Base-by-base conservation (phyloP, 2,329 filamentous ascomycete genomes). In the Fusarium sp. region DNA sequence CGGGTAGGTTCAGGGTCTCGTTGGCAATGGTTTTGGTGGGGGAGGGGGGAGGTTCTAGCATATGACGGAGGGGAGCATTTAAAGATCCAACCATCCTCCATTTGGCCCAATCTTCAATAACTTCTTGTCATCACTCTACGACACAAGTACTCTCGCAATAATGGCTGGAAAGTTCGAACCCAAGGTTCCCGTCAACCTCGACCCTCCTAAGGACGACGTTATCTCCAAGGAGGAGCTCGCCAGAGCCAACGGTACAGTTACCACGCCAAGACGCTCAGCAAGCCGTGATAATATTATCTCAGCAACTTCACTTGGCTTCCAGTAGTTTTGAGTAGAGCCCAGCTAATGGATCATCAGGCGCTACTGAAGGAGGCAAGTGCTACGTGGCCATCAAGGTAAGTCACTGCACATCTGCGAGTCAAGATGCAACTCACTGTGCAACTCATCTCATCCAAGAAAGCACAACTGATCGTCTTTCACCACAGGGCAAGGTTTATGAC, bases 401-500 rank as follows among this genome's bases (percentile, higher is more conserved):
- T 57, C 46, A 42, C 40, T 24, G 48, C 41, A 40, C 66, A 42
- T 24, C 11, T n/a, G 25, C 25, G 44, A 25, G 22, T 32, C 47
- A 52, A 41, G 25, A 29, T 42, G 42, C 25, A 60, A 42, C 27
- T 42, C 34, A 57, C 22, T 52, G 54, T 61, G 32, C 29, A 65
- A 47, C 49, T 60, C 29, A 42, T 56, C 48, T 46, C 48, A 46
- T 45, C 27, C 22, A 44, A 30, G 14, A 34, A 40, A 45, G 18
- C 69, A 55, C 30, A 22, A 30, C 72, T 72, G 52, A 67, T 24
- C 49, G n/a, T 61, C 32, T 53, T 49, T 48, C 32, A 44, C 53
- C 54, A 57, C 63, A 97, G 91, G 95, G 96, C 74, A 93, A 92
- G 66, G 91, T 99, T 55, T 99, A 98, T 77, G 95, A 99, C 77